phyloP scores from a whole-genome alignment of 2,329 filamentous ascomycete genomes.

The Aspergillus brunneoviolaceus region DNA sequence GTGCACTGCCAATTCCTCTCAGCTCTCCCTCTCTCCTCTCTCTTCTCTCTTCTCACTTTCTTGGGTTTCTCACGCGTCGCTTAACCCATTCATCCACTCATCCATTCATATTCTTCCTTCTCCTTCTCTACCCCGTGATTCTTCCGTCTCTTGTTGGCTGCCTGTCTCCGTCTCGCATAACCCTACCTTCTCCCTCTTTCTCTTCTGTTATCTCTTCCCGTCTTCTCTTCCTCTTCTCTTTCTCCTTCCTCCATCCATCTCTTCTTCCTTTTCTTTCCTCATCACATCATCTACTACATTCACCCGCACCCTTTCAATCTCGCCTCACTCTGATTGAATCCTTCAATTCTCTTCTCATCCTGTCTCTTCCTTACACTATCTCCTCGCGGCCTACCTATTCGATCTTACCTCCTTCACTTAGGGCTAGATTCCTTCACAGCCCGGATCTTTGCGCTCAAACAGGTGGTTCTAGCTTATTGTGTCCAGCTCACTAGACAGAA shows the following conservation, averaged over 20 bases:
- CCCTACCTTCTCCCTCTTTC: slow-evolving; percentile 15
- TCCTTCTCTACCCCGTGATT: slow-evolving; percentile 8
- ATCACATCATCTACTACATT: slow-evolving; percentile 16
- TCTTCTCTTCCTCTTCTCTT: slow-evolving; percentile 12
- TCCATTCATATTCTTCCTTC: slow-evolving; percentile 7
- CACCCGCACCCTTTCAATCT: slow-evolving; percentile 16
- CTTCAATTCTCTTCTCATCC: slow-evolving; percentile 11
- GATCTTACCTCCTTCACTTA: background rate
- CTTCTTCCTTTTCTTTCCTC: slow-evolving; percentile 16
- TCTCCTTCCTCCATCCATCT: background rate
- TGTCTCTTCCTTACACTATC: slow-evolving; percentile 13
- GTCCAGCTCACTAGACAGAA: slow-evolving; percentile 40
- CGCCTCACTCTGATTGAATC: slow-evolving; percentile 11
- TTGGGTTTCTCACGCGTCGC: background rate
- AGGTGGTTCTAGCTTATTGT: slow-evolving; percentile 41
- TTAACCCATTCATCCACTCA: slow-evolving; percentile 14
- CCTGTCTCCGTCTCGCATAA: slow-evolving; percentile 10
- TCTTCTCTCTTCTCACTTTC: slow-evolving; percentile 16
- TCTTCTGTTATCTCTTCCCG: slow-evolving; percentile 14
- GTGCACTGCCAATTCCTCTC: no score
- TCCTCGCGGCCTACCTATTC: slow-evolving; percentile 1
- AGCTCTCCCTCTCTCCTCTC: slow-evolving; percentile 9
- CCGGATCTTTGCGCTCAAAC: slow-evolving; percentile 25
- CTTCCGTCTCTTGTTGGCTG: slow-evolving; percentile 10
- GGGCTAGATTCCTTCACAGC: slow-evolving; percentile 3